Evolutionary conservation across 352 stramenopile genomes (phyloP).

Genomic region (Pythium plurisporium): DNA sequence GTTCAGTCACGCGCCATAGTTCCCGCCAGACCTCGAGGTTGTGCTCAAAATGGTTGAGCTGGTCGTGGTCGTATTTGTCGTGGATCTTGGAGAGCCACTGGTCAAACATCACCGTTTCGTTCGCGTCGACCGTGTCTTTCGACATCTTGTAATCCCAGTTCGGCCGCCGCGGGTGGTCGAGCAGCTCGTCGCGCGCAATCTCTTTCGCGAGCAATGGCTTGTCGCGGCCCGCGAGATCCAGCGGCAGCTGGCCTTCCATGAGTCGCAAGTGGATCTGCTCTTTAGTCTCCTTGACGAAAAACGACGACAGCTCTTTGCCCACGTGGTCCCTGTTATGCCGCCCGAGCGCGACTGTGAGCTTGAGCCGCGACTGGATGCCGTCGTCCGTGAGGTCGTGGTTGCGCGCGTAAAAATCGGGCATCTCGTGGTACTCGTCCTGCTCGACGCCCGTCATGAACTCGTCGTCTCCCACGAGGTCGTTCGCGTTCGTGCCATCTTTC

Average conservation of each 20-base stretch:
- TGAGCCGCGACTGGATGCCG: constrained; percentile 52
- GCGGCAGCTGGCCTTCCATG: constrained; percentile 72
- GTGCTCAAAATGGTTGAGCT: constrained; percentile 85
- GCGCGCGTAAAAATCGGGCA: constrained; percentile 61
- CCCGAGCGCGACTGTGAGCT: constrained; percentile 75
- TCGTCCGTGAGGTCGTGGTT: constrained; percentile 68
- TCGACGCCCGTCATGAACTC: constrained; percentile 18
- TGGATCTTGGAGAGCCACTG: constrained; percentile 84
- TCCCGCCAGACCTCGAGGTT: constrained; percentile 85
- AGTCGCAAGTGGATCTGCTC: constrained; percentile 83
- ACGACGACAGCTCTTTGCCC: constrained; percentile 80
- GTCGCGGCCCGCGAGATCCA: constrained; percentile 49
- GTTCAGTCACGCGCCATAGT: constrained; percentile 84
- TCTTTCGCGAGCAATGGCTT: constrained; percentile 55
- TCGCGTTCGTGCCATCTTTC: constrained; percentile 18
- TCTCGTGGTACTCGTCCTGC: constrained; percentile 32
- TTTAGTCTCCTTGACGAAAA: constrained; percentile 85
- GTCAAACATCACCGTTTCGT: constrained; percentile 84
- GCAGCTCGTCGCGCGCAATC: constrained; percentile 53
- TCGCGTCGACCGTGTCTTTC: constrained; percentile 81
- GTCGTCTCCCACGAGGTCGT: constrained; percentile 30
- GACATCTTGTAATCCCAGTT: constrained; percentile 77
- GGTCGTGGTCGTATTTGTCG: constrained; percentile 74
- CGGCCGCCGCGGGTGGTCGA: constrained; percentile 70
- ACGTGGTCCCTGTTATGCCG: constrained; percentile 81